These are phyloP conservation scores for Rhododendron williamsianum DNA, from an alignment of 148 eudicot species.

Conservation along the genomic window DNA sequence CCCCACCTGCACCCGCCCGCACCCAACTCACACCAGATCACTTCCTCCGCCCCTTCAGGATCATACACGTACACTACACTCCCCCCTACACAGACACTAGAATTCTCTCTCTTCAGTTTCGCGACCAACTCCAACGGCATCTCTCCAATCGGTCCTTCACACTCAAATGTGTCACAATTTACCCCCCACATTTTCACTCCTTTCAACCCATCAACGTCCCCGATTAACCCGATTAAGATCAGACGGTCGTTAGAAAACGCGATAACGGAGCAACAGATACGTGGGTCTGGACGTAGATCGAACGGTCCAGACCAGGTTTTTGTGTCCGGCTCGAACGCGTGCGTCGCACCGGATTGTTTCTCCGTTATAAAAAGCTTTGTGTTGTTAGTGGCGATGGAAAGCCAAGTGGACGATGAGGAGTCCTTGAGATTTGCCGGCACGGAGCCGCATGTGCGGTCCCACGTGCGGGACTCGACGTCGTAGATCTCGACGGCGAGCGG, in stretches of 20 bases:
- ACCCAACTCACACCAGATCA: slow-evolving; percentile 37
- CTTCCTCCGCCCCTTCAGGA: slow-evolving; percentile 25
- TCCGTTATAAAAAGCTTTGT: slow-evolving; percentile 32
- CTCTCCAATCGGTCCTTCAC: slow-evolving; percentile 36
- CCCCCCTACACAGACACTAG: slow-evolving; percentile 21
- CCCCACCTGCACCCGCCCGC: slow-evolving; percentile 42
- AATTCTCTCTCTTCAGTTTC: slow-evolving; percentile 28
- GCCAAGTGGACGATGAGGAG: slow-evolving; percentile 49
- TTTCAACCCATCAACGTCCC: slow-evolving; percentile 17
- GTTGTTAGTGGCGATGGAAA: slow-evolving; percentile 38
- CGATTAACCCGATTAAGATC: slow-evolving; percentile 42
- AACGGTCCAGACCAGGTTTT: slow-evolving; percentile 43
- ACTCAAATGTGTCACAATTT: slow-evolving; percentile 11
- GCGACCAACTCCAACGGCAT: slow-evolving; percentile 40
- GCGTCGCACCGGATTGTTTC: slow-evolving; percentile 42
- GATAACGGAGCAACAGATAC: slow-evolving; percentile 28
- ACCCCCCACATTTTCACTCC: slow-evolving; percentile 44
- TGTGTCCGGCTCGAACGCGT: slow-evolving; percentile 31
- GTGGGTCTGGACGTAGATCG: slow-evolving; percentile 33
- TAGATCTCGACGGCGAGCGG: slow-evolving; percentile 53
- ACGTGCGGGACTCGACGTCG: slow-evolving; percentile 30
- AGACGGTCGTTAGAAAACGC: slow-evolving; percentile 29
- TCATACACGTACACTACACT: slow-evolving; percentile 32
- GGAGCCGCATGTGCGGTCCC: slow-evolving; percentile 40
- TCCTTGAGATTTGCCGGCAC: slow-evolving; percentile 48